Percentiles rank a stretch among this genome's conserved stretches.
Conservation (phyloP, 2,329 filamentous ascomycete species). For the Exophiala oligosperma region DNA sequence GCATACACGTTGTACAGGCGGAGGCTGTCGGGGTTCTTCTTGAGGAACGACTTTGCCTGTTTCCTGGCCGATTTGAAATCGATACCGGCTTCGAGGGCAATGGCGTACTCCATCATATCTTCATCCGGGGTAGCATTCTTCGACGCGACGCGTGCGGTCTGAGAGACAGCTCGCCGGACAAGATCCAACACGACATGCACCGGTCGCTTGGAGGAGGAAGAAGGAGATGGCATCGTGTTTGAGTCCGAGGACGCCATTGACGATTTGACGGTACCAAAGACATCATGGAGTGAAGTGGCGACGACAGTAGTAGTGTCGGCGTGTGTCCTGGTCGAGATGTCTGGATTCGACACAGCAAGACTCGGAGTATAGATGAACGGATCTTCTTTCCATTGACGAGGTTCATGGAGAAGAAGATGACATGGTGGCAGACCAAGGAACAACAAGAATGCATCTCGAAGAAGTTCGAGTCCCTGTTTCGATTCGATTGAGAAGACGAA, state of each 20-base stretch:
- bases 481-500: constrained; percentile 50
- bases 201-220: neutral
- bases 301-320: too few relatives aligned
- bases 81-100: constrained; percentile 65
- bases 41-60: constrained; percentile 71
- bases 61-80: constrained; percentile 63
- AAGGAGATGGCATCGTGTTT: neutral
- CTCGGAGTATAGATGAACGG: constrained; percentile 68
- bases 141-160: constrained; percentile 50
- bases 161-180: constrained; percentile 56
- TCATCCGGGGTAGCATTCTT: constrained; percentile 40
- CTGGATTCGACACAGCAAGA: constrained; percentile 45
- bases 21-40: constrained; percentile 62
- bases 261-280: neutral
- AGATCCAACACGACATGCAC: constrained; percentile 35
- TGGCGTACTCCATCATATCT: constrained; percentile 64
- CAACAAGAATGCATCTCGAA: constrained; percentile 70
- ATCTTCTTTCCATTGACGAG: constrained; percentile 38
- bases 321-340: too few relatives aligned
- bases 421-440: constrained; percentile 66
- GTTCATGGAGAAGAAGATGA: constrained; percentile 52
- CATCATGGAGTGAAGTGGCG: constrained; percentile 22
- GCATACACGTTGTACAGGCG: constrained; percentile 78
- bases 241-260: neutral
- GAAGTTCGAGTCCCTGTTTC: constrained; percentile 39